Conservation (phyloP, 2,329 filamentous ascomycete species). For the Pseudogymnoascus sp. region DNA sequence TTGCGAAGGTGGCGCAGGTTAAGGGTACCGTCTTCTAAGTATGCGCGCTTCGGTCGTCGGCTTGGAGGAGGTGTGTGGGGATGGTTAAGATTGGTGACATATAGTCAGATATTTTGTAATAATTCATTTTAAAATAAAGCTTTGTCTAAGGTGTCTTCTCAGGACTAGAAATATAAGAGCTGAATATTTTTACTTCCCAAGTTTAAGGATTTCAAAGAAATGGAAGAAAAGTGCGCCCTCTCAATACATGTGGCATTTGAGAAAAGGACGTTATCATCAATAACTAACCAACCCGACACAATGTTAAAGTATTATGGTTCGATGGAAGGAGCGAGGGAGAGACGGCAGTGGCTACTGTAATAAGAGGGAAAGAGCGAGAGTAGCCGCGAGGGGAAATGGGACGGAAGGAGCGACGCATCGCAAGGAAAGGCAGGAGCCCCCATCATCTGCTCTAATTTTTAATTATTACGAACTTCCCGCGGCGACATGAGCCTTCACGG, state of each 20-base stretch:
- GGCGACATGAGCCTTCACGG: background rate
- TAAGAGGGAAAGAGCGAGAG: background rate
- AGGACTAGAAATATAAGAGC: background rate
- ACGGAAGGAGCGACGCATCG: background rate
- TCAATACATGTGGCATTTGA: too few relatives aligned
- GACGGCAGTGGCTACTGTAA: background rate
- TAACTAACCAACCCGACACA: too few relatives aligned
- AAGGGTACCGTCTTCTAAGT: conserved; percentile 30
- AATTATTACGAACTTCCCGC: background rate
- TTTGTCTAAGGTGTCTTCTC: background rate
- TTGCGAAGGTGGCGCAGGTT: conserved; percentile 36
- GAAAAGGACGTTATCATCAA: too few relatives aligned
- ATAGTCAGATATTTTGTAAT: background rate
- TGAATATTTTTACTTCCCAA: background rate
- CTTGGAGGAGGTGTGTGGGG: background rate
- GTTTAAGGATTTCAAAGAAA: background rate
- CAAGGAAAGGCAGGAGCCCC: background rate
- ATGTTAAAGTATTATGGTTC: too few relatives aligned
- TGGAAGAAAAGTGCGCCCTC: background rate
- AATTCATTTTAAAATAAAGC: background rate
- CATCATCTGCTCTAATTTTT: background rate
- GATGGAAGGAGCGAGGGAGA: background rate
- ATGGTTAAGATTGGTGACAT: background rate
- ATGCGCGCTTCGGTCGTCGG: background rate
- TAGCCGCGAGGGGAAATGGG: background rate